Conservation (phyloP, 2,329 filamentous ascomycete genomes). For the Fusarium globosum region DNA sequence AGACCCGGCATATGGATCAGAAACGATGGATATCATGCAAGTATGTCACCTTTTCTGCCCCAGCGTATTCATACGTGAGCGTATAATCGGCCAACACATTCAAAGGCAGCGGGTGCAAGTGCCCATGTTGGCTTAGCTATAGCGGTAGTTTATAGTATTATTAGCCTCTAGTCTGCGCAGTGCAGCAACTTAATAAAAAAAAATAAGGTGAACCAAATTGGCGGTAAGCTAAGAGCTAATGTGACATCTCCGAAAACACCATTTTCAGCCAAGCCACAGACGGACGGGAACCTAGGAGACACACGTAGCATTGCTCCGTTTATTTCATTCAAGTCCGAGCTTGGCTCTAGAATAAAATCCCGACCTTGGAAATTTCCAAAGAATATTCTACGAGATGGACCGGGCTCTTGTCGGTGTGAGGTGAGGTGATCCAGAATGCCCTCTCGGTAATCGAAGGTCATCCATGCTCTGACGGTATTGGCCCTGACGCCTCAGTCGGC, state of each 20-base stretch:
- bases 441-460: slow-evolving; percentile 32
- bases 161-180: not conserved
- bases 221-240: slow-evolving; percentile 32
- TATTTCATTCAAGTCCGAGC: slow-evolving; percentile 24
- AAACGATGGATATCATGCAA: slow-evolving; percentile 13
- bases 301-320: slow-evolving; percentile 15
- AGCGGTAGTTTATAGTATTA: not conserved
- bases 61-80: not conserved
- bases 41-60: slow-evolving; percentile 1
- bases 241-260: slow-evolving; percentile 13
- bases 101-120: not conserved
- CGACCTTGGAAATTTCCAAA: slow-evolving; percentile 28
- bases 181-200: slow-evolving; percentile 23
- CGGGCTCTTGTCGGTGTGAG: slow-evolving; percentile 27
- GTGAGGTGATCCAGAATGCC: slow-evolving; percentile 15
- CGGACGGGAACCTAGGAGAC: slow-evolving; percentile 5
- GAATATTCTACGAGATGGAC: slow-evolving; percentile 22
- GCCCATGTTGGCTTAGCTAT: not conserved
- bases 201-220: slow-evolving; percentile 32
- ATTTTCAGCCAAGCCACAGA: slow-evolving; percentile 18
- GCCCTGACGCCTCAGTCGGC: slow-evolving; percentile 31
- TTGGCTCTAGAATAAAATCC: slow-evolving; percentile 35
- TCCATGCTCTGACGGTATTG: slow-evolving; percentile 15
- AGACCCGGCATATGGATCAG: slow-evolving; percentile 16
- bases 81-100: slow-evolving; percentile 16